Evolutionary conservation across 1,139 yeast genomes (phyloP).

Genomic region (Diutina catenulata): DNA sequence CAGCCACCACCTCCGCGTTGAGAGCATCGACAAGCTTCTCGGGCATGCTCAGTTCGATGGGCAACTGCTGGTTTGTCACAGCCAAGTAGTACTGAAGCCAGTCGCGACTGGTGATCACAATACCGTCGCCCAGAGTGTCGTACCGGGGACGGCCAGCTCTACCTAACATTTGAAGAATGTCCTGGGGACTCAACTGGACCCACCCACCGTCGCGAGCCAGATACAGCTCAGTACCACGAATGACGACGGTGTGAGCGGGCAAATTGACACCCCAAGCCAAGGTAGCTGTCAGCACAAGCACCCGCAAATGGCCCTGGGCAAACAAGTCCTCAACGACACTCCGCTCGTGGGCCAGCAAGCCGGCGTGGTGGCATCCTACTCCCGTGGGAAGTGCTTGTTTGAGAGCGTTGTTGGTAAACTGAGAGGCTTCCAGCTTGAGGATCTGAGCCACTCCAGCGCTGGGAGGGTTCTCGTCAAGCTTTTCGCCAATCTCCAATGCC

Average conservation of each 20-base stretch:
- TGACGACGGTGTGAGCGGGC: slow-evolving; percentile 93
- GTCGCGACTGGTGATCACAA: slow-evolving; percentile 77
- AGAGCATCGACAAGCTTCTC: slow-evolving; percentile 57
- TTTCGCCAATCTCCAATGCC: slow-evolving; percentile 21
- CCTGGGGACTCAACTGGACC: slow-evolving; percentile 88
- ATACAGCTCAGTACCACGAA: slow-evolving; percentile 90
- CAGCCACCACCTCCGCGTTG: slow-evolving; percentile 81
- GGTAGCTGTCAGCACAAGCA: slow-evolving; percentile 87
- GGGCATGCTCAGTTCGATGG: slow-evolving; percentile 84
- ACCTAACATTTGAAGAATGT: slow-evolving; percentile 89
- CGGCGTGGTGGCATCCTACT: slow-evolving; percentile 96
- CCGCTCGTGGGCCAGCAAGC: slow-evolving; percentile 84
- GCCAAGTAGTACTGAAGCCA: slow-evolving; percentile 86
- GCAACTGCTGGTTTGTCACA: slow-evolving; percentile 76
- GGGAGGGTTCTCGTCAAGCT: neutral
- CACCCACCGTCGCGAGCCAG: slow-evolving; percentile 84
- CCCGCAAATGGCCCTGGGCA: slow-evolving; percentile 77
- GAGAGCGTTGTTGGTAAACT: slow-evolving; percentile 41
- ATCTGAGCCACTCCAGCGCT: neutral
- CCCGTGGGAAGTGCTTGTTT: slow-evolving; percentile 77
- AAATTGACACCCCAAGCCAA: slow-evolving; percentile 96
- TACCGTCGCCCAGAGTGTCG: slow-evolving; percentile 88
- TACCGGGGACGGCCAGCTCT: slow-evolving; percentile 97
- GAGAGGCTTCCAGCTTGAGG: neutral
- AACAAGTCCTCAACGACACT: slow-evolving; percentile 77